These are phyloP conservation scores for Xylaria sp. DNA, from an alignment of 495 filamentous ascomycete species.

Conservation along the genomic window DNA sequence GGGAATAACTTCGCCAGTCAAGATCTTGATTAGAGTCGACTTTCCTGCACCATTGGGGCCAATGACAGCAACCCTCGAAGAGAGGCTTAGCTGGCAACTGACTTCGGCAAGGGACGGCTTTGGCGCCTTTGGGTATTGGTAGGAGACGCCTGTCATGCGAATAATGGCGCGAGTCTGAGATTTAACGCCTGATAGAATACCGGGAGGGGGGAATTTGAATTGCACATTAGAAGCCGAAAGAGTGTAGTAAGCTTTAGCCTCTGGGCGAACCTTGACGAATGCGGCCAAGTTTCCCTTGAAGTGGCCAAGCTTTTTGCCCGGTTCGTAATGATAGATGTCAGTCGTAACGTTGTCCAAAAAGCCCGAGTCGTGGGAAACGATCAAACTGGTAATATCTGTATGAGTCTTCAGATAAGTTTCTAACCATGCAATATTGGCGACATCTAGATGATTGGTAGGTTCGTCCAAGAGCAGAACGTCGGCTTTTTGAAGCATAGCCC, in stretches of 20 bases:
- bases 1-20: slow-evolving; percentile 95
- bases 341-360: slow-evolving; percentile 98
- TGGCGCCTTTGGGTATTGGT: slow-evolving; percentile 83
- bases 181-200: slow-evolving; percentile 94
- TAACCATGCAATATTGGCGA: slow-evolving; percentile 94
- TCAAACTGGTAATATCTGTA: slow-evolving; percentile 95
- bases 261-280: slow-evolving; percentile 92
- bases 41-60: slow-evolving; percentile 98
- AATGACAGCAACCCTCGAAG: slow-evolving; percentile 93
- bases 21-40: slow-evolving; percentile 95
- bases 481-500: slow-evolving; percentile 95
- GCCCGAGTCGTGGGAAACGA: slow-evolving; percentile 96
- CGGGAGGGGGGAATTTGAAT: slow-evolving; percentile 97
- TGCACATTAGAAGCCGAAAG: slow-evolving; percentile 86
- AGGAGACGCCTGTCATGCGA: slow-evolving; percentile 90
- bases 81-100: slow-evolving; percentile 84
- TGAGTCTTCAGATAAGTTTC: slow-evolving; percentile 94
- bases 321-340: slow-evolving; percentile 99
- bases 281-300: slow-evolving; percentile 94
- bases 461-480: slow-evolving; percentile 97
- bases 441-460: slow-evolving; percentile 98
- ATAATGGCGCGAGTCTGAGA: slow-evolving; percentile 92
- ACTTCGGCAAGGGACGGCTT: slow-evolving; percentile 90
- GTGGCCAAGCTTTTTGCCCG: slow-evolving; percentile 88
- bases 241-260: slow-evolving; percentile 98